phyloP scores from a whole-genome alignment of 1,284 basidiomycete species.

The Tausonia pullulans region DNA sequence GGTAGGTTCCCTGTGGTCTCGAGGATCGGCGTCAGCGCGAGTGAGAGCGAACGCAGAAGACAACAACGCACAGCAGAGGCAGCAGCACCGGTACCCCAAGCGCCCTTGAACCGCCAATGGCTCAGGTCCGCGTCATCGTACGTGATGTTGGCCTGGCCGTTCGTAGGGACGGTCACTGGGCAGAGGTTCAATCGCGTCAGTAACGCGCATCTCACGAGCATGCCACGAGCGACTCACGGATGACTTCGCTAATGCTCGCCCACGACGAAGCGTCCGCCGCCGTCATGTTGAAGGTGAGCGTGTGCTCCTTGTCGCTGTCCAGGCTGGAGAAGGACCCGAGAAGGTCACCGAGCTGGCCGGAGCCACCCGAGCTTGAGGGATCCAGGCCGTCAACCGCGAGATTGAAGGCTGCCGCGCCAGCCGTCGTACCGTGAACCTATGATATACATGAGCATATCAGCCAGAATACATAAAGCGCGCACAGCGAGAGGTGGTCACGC shows the following conservation, averaged over 20 bases:
- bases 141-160: slow-evolving; percentile 4
- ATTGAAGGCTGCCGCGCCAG: background rate
- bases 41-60: background rate
- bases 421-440: background rate
- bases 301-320: background rate
- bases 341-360: background rate
- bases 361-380: too few relatives aligned
- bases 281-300: slow-evolving; percentile 7
- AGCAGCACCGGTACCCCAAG: slow-evolving; percentile 12
- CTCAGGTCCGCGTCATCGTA: slow-evolving; percentile 10
- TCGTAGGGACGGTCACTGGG: slow-evolving; percentile 1
- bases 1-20: background rate
- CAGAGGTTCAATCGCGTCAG: background rate
- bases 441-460: background rate
- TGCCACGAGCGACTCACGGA: background rate
- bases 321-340: slow-evolving; percentile 5
- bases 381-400: background rate
- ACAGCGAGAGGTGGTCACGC: background rate
- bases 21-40: background rate
- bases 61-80: slow-evolving; percentile 6
- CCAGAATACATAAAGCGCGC: background rate
- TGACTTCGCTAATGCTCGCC: background rate
- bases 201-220: background rate
- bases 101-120: slow-evolving; percentile 1
- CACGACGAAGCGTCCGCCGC: background rate